Evolutionary conservation across 2,329 filamentous ascomycete species (phyloP), one percentile per base, ranked within the genome.

Genomic region (Cucurbitaria berberidis): DNA sequence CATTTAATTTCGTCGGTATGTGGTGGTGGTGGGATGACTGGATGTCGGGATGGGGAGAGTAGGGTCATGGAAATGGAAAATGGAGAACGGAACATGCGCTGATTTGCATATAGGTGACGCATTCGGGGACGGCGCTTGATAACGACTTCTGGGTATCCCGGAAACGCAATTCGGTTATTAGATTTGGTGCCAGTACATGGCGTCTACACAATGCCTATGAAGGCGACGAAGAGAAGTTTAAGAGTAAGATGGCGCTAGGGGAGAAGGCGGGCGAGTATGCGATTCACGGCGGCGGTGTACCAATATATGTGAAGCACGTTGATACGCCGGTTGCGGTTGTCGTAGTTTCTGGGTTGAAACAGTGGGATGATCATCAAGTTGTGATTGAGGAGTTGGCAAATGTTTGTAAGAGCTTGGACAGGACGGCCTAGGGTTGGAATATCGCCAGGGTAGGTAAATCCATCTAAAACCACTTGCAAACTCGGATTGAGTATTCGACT

Each of bases 311-410:
- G 8, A 76, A 76, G 47, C 86, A 87, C 0, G 88, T 91, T 1
- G 89, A 92, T 75, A 88, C 88, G 0, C 75, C 90, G 3, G 86
- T 92, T 13, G 89, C 84, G 0, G 87, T 91, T 1, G 84, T 90
- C 4, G 85, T 92, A 13, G 89, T 93, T 2, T 90, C 86, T 72
- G 90, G 90, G 9, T 74, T 93, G 73, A 89, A 87, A 80, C 89
- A 92, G 77, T 81, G 89, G 68, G 84, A 92, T 76, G 90, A 93
- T 75, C 90, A 93, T 73, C 86, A 85, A 24, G 86, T 92, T 42
- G 86, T 93, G 69, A 81, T 89, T 1, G 87, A 92, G 70, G 64
- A 62, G 56, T 44, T 68, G 57, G 57, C 35, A 7, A 57, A 49
- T 18, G 27, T 68, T 24, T 46, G 42, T 13, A 45, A 57, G 38